These are phyloP conservation scores for Pleodorina starrii DNA, from an alignment of 139 green algal genomes.

Conservation along the genomic window DNA sequence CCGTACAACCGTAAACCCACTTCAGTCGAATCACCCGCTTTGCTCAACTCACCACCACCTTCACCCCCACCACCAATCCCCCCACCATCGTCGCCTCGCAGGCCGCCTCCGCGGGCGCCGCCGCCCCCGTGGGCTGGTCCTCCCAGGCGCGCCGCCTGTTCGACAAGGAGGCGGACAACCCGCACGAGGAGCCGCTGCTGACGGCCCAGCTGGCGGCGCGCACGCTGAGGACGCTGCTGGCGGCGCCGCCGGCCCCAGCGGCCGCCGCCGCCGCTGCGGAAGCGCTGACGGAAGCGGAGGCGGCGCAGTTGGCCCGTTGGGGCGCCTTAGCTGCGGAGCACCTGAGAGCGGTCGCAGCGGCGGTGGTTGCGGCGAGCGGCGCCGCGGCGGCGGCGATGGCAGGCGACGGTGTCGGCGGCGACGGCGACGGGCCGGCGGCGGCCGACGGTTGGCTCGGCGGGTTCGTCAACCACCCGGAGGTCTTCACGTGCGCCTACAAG, in stretches of 20 bases:
- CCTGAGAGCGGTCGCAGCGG: background rate
- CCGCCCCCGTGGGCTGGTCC: background rate
- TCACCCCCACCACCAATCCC: no score
- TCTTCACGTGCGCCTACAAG: conserved; percentile 6
- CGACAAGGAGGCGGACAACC: conserved; percentile 90
- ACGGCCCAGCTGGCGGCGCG: conserved; percentile 74
- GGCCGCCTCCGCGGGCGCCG: background rate
- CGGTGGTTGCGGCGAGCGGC: background rate
- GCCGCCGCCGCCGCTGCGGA: background rate
- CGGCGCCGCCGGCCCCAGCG: background rate
- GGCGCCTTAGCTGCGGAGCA: no score
- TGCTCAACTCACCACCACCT: no score
- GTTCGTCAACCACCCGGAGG: conserved; percentile 32
- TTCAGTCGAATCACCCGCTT: no score
- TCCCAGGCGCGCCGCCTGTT: conserved; percentile 74
- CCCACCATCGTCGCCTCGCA: conserved; percentile 1
- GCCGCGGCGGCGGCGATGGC: background rate
- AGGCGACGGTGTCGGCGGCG: background rate
- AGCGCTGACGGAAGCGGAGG: background rate
- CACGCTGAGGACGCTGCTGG: conserved; percentile 28
- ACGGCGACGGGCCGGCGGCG: no score
- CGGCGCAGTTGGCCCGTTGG: background rate
- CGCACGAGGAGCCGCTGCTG: conserved; percentile 86
- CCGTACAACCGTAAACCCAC: no score
- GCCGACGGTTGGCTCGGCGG: conserved; percentile 38